A percentile compares a stretch with the other conserved stretches of the same genome.
These are phyloP conservation scores for Candida sp. DNA, from an alignment of 1,139 yeast genomes.

Conservation along the genomic window DNA sequence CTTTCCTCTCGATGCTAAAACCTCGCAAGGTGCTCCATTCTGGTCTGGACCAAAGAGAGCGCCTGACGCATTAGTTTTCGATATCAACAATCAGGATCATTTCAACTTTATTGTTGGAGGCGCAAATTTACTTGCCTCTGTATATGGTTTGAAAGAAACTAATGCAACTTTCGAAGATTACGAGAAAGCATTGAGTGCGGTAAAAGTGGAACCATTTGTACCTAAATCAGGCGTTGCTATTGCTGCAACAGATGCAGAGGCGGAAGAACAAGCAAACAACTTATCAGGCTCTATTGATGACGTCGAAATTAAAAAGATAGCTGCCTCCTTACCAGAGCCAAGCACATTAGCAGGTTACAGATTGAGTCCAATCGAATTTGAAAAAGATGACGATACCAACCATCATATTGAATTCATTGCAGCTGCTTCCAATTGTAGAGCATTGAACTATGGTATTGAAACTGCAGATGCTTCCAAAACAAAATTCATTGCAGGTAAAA, in stretches of 20 bases:
- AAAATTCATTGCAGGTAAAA: constrained; percentile 87
- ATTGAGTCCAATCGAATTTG: constrained; percentile 85
- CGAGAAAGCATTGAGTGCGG: constrained; percentile 49
- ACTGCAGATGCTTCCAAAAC: constrained; percentile 74
- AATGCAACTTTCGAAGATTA: constrained; percentile 41
- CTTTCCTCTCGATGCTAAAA: constrained; percentile 91
- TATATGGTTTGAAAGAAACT: constrained; percentile 74
- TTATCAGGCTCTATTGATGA: constrained; percentile 53
- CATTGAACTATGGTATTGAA: constrained; percentile 84
- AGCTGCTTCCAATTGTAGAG: constrained; percentile 97
- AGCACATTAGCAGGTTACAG: constrained; percentile 87
- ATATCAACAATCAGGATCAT: constrained; percentile 72
- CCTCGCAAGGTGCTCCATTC: constrained; percentile 88
- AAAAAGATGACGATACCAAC: constrained; percentile 95
- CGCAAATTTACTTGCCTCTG: constrained; percentile 87
- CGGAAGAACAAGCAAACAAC: constrained; percentile 66
- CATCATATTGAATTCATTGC: constrained; percentile 95
- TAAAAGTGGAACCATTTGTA: constrained; percentile 42
- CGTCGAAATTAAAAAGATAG: constrained; percentile 54
- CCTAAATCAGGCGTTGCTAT: constrained; percentile 79
- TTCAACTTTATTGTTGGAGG: constrained; percentile 82
- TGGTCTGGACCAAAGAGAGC: constrained; percentile 99
- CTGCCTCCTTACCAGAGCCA: constrained; percentile 83
- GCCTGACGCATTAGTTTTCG: constrained; percentile 80
- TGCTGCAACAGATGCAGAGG: constrained; percentile 86